Conservation (phyloP, 2,329 filamentous ascomycete species). For the Biscogniauxia marginata region DNA sequence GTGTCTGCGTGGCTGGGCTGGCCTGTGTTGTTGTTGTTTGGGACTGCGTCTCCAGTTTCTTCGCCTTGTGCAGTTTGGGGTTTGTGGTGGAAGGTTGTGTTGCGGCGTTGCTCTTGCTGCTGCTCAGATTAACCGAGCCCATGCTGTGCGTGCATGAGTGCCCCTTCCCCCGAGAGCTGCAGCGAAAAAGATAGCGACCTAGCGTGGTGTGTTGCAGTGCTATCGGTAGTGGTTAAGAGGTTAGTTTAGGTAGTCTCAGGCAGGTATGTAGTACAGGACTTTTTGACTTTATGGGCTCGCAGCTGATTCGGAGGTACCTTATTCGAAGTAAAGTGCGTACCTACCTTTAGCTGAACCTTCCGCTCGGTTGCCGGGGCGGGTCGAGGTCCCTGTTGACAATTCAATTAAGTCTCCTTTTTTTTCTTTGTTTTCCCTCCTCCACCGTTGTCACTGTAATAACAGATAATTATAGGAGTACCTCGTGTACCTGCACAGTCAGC, state of each 20-base stretch:
- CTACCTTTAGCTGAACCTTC: not conserved
- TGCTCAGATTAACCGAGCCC: not conserved
- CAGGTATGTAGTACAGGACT: no score
- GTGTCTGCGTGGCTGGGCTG: not conserved
- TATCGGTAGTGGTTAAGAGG: not conserved
- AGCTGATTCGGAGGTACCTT: not conserved
- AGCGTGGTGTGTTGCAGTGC: not conserved
- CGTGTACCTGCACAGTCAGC: no score
- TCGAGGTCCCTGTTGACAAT: not conserved
- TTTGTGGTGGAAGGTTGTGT: not conserved
- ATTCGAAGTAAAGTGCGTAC: not conserved
- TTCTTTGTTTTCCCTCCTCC: not conserved
- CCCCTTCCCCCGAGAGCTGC: not conserved
- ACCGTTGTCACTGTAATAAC: not conserved
- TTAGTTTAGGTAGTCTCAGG: no score
- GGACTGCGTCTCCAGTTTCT: not conserved
- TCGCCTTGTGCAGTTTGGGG: not conserved
- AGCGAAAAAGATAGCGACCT: not conserved
- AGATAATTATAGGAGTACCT: not conserved
- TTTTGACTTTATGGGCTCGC: not conserved
- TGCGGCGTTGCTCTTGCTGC: not conserved
- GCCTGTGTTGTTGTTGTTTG: slow-evolving; percentile 9
- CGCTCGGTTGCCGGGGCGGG: not conserved
- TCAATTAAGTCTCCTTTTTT: not conserved
- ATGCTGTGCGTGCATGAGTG: not conserved